These are phyloP conservation scores for Aureobasidium mangrovei DNA, from an alignment of 2,329 filamentous ascomycete species.

Conservation along the genomic window DNA sequence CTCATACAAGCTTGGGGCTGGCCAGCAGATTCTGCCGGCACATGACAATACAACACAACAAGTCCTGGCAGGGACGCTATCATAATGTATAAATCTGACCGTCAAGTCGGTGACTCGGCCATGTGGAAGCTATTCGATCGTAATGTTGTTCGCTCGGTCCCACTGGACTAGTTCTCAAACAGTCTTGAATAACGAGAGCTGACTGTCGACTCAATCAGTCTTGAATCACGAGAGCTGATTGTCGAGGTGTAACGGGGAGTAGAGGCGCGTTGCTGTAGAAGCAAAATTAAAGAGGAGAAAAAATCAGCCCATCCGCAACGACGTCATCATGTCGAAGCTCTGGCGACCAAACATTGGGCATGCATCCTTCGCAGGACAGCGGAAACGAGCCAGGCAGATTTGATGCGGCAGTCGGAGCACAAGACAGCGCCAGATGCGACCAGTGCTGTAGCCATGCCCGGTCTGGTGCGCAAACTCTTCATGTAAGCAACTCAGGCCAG, in stretches of 20 bases:
- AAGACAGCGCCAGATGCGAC: slow-evolving; percentile 1
- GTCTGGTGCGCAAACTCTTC: slow-evolving; percentile 67
- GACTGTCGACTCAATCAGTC: too few relatives aligned
- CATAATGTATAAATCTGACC: too few relatives aligned
- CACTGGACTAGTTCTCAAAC: too few relatives aligned
- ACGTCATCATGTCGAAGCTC: slow-evolving; percentile 9
- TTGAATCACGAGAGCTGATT: too few relatives aligned
- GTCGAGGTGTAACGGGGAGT: too few relatives aligned
- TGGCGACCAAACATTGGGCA: slow-evolving; percentile 5
- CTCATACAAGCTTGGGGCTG: slow-evolving; percentile 45
- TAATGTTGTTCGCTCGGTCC: too few relatives aligned
- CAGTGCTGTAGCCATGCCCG: slow-evolving; percentile 50
- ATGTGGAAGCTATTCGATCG: too few relatives aligned
- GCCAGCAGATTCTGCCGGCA: background rate
- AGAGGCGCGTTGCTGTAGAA: slow-evolving; percentile 8
- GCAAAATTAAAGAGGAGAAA: background rate
- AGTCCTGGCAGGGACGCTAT: background rate
- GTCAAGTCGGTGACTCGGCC: too few relatives aligned
- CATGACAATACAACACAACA: too few relatives aligned
- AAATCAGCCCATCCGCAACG: slow-evolving; percentile 3
- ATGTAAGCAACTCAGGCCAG: slow-evolving; percentile 38
- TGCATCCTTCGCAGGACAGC: background rate
- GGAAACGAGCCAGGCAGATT: background rate
- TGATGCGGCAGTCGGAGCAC: background rate
- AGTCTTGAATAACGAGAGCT: too few relatives aligned